Base-by-base conservation (phyloP, 2,329 filamentous ascomycete species). In the Arthrinium puccinioides region DNA sequence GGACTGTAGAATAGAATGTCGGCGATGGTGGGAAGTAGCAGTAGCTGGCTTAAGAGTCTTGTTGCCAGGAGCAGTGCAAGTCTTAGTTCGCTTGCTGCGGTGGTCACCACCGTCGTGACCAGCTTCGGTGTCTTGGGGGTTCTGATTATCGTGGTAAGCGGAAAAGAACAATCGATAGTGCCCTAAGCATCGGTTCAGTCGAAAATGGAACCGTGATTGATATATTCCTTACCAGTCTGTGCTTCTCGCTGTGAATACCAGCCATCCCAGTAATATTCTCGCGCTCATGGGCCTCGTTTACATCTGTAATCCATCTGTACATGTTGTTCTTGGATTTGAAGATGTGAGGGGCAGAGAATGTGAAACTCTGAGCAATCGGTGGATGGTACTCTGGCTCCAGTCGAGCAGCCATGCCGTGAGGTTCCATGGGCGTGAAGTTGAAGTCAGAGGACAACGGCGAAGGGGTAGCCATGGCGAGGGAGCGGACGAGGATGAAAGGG, bases 261-360 rank as follows among this genome's bases (percentile, higher is more conserved):
- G 36, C 28, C 1, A 10, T 10, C 14, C 18, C n/a, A 11, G 24
- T 14, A 15, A 15, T 20, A 4, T 33, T 21, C 31, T 33, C 31
- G 18, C 21, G 31, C n/a, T n/a, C n/a, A 33, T n/a, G 15, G 14
- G 24, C 31, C 24, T 38, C 25, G n/a, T 32, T 14, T 5, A 57
- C 14, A 9, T 51, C 43, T 10, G 45, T 44, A n/a, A 56, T 42
- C 54, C 54, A 57, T 11, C 44, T 38, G n/a, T 51, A 20, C 11
- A 57, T 32, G 9, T 46, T 47, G 19, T 46, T 43, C 16, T 47
- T 46, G 4, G 47, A 43, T 21, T 41, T 47, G 48, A 45, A 54
- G 21, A 48, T 36, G 3, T 48, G 45, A 3, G 53, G 45, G 14
- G 52, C 28, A 13, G 40, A 37, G 42, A 55, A 53, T 2, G 44